Base-by-base conservation (phyloP, 495 filamentous ascomycete species). In the Penicillium steckii region DNA sequence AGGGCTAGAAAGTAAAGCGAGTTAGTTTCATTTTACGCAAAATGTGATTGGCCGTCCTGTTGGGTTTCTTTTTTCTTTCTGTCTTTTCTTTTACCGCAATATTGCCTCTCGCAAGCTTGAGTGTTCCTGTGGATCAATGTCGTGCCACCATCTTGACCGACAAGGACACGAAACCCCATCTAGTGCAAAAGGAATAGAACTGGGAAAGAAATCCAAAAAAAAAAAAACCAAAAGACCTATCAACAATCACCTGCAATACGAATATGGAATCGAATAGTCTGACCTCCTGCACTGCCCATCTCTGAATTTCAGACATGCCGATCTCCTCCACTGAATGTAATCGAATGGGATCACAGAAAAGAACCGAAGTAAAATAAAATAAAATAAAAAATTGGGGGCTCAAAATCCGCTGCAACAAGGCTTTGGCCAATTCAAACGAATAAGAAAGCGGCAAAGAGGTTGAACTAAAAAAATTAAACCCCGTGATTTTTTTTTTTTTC, bases 1-100 rank as follows among this genome's bases (percentile, higher is more conserved):
- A 95, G 21, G 92, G 89, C 83, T 90, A 49, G 51, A 44, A 32
- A 8, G 24, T 42, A 32, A 53, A 19, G 38, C 38, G 38, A 41
- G 38, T 41, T 23, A 41, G 38, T 41, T 24, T 41, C 8, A 27
- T 38, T 22, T 47, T 57, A 49, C 25, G 40, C 40, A 26, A 46
- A 40, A 60, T 43, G 51, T 55, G 55, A 61, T 61, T 55, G 56
- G 52, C 25, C 25, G n/a, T 38, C 4, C 32, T 13, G 22, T 23
- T 8, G 22, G 15, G 22, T 33, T 56, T 29, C 48, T n/a, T 40
- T 26, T 44, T 48, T 49, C 32, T 26, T 29, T 22, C 15, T 48
- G 44, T 44, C 29, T n/a, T 15, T 33, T 42, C 18, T 43, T 47
- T 15, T 27, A 47, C 25, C 44, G 29, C 7, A n/a, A n/a, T n/a